These are phyloP conservation scores for Jacaranda copaia DNA, from an alignment of 257 asterid genomes.

Conservation along the genomic window DNA sequence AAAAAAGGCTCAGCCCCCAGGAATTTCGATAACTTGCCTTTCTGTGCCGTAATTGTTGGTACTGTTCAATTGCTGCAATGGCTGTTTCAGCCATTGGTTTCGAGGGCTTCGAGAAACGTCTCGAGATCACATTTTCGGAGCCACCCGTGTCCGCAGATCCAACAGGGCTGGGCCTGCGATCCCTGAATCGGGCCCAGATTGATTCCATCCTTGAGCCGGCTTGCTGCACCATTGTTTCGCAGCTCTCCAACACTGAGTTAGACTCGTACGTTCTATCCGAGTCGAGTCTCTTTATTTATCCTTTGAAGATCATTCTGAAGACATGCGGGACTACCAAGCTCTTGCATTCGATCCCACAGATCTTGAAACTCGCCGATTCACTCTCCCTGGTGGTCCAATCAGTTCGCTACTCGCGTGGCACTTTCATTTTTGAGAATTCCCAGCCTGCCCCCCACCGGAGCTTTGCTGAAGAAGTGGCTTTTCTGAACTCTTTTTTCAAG, in stretches of 20 bases:
- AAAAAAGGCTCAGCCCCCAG: too few relatives aligned
- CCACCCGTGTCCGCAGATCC: constrained; percentile 35
- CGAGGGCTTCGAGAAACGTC: constrained; percentile 59
- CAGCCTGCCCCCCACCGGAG: constrained; percentile 58
- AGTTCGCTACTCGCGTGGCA: constrained; percentile 55
- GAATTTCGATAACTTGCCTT: too few relatives aligned
- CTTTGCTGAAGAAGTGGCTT: constrained; percentile 53
- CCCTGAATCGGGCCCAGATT: constrained; percentile 42
- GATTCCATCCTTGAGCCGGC: constrained; percentile 56
- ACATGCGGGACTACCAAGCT: constrained; percentile 63
- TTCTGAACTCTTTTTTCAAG: constrained; percentile 36
- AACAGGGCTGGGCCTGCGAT: constrained; percentile 48
- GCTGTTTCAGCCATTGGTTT: constrained; percentile 49
- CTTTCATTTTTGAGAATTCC: constrained; percentile 45
- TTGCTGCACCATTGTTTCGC: constrained; percentile 55
- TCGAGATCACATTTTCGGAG: constrained; percentile 48
- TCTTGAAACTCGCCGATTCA: constrained; percentile 43
- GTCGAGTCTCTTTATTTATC: constrained; percentile 59
- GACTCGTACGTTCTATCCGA: constrained; percentile 63
- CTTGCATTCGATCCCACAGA: constrained; percentile 41
- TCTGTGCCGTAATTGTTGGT: too few relatives aligned
- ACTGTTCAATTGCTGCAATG: constrained; percentile 27
- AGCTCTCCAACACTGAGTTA: constrained; percentile 46
- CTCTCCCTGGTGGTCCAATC: constrained; percentile 36
- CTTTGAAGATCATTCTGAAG: constrained; percentile 47